phyloP scores from a whole-genome alignment of 139 green algal species.

The Chlorella sp. region DNA sequence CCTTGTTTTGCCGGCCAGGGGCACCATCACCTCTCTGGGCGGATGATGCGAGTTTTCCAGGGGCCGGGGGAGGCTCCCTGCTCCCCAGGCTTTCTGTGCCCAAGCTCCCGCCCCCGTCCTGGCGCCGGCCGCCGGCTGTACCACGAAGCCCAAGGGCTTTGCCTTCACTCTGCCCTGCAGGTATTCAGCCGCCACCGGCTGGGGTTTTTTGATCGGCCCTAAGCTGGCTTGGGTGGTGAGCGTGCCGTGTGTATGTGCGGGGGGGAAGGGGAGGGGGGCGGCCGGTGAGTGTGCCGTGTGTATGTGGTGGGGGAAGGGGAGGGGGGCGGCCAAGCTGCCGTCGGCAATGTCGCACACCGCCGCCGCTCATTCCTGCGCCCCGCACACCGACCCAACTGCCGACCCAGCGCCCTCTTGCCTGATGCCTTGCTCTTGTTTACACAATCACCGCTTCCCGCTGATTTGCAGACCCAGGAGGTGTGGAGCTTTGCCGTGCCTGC shows the following conservation, averaged over 20 bases:
- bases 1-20: too few species aligned
- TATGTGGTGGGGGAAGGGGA: too few species aligned
- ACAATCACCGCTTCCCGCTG: background rate
- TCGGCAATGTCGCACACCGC: background rate
- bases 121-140: too few species aligned
- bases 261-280: too few species aligned
- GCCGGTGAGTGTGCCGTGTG: conserved; percentile 11
- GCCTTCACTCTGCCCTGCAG: background rate
- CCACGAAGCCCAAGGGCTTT: background rate
- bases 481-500: conserved; percentile 45
- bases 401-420: background rate
- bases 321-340: background rate
- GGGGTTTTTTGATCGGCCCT: conserved; percentile 27
- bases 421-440: too few species aligned
- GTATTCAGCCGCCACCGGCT: conserved; percentile 26
- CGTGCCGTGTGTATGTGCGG: too few species aligned
- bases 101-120: background rate
- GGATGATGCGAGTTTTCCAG: too few species aligned
- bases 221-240: conserved; percentile 40
- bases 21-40: too few species aligned
- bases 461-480: conserved; percentile 48
- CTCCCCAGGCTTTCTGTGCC: too few species aligned
- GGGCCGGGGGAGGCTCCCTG: too few species aligned
- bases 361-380: too few species aligned
- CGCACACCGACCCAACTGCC: too few species aligned